Percentiles rank a stretch among this genome's conserved stretches.
Evolutionary conservation across 306 rosid species (phyloP).

Genomic region (Castanea crenata): DNA sequence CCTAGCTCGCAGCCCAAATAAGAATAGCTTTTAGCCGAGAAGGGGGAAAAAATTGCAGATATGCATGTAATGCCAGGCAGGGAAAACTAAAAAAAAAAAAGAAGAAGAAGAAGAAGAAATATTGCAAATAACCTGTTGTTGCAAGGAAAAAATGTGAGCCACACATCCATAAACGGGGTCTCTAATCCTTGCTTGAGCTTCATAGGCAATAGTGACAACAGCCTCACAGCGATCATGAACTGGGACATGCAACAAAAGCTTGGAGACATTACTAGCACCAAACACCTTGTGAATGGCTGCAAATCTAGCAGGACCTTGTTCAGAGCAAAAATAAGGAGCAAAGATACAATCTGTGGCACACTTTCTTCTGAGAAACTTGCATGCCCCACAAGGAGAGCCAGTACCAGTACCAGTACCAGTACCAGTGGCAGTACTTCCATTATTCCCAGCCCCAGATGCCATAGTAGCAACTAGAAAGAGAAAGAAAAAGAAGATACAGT

Average conservation of each 20-base stretch:
- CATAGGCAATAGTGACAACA: slow-evolving; percentile 88
- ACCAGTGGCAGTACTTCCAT: slow-evolving; percentile 1
- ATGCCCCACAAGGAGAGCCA: slow-evolving; percentile 97
- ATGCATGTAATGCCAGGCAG: background rate
- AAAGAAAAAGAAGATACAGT: background rate
- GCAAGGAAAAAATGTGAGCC: slow-evolving; percentile 89
- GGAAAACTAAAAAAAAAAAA: background rate
- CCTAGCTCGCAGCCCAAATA: background rate
- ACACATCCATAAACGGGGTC: slow-evolving; percentile 99
- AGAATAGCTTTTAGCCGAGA: background rate
- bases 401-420: slow-evolving; percentile 51
- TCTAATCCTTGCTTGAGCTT: slow-evolving; percentile 88
- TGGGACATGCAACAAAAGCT: slow-evolving; percentile 72
- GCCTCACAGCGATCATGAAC: slow-evolving; percentile 89
- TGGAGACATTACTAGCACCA: slow-evolving; percentile 95
- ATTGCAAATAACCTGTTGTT: slow-evolving; percentile 67
- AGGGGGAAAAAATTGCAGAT: background rate
- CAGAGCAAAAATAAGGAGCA: slow-evolving; percentile 91
- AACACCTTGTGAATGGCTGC: slow-evolving; percentile 98
- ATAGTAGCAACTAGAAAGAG: slow-evolving; percentile 5
- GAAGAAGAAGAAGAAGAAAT: background rate
- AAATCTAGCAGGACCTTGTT: slow-evolving; percentile 82
- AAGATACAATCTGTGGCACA: slow-evolving; percentile 84
- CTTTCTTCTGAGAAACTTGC: slow-evolving; percentile 90
- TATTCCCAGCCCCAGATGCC: slow-evolving; percentile 39